Conservation (phyloP, 2,329 filamentous ascomycete species). For the Penicillium sclerotiorum region DNA sequence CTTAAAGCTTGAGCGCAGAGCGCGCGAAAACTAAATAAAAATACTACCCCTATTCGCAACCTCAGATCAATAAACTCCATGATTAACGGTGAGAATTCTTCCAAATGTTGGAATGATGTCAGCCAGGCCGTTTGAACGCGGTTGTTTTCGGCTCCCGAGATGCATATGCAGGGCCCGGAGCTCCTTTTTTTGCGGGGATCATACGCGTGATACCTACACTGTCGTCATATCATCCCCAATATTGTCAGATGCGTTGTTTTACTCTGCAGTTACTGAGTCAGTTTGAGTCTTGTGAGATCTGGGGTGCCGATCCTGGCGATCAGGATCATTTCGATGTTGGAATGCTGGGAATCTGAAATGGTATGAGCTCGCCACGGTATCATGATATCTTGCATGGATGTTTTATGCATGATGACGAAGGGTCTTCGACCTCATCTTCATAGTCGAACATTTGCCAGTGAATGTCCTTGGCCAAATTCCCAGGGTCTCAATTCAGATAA, state of each 20-base stretch:
- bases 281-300: neutral
- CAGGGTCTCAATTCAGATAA: no score
- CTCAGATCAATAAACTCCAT: neutral
- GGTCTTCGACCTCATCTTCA: no score
- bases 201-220: neutral
- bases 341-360: no score
- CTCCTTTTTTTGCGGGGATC: neutral
- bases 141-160: neutral
- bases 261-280: no score
- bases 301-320: neutral
- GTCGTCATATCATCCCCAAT: no score
- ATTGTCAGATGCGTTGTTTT: no score
- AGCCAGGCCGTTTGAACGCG: neutral
- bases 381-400: no score
- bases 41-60: neutral
- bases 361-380: no score
- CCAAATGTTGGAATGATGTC: neutral
- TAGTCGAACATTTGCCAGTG: no score
- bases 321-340: no score
- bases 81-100: neutral
- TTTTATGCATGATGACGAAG: no score
- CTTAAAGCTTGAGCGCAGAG: neutral
- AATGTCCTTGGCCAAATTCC: no score
- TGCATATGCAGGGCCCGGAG: slow-evolving; percentile 6
- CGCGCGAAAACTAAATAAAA: neutral